Base-by-base conservation (phyloP, 257 asterid species). In the Phtheirospermum japonicum region DNA sequence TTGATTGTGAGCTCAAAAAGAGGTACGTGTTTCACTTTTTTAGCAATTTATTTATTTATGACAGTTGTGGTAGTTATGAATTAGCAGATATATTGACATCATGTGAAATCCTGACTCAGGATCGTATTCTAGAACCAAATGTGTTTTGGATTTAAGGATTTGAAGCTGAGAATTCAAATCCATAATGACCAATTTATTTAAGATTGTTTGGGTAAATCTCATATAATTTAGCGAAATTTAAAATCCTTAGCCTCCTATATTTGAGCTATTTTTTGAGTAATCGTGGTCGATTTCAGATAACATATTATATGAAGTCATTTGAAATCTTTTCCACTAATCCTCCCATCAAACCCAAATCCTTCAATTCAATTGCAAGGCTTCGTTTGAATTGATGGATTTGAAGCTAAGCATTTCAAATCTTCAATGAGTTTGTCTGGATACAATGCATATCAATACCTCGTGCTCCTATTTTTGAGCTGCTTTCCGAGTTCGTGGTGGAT, bases 21-120 rank as follows among this genome's bases (percentile, higher is more conserved):
- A 68, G 73, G 80, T 71, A 39, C 34, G 71, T 66, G 28, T 32
- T 18, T 42, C 4, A 58, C 26, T 48, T 65, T 65, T 17, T 10
- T 23, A 31, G 59, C 55, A 14, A 40, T 32, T 40, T 18, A n/a
- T 40, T 32, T 11, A 3, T 1, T 23, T 9, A 18, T 16, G 10
- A 11, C 12, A 1, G 19, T 12, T 12, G 23, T 50, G 57, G 18
- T 42, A n/a, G n/a, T n/a, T n/a, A n/a, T n/a, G n/a, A n/a, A n/a
- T n/a, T n/a, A n/a, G n/a, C n/a, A n/a, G n/a, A n/a, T n/a, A n/a
- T n/a, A n/a, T n/a, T 51, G 49, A 45, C 6, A 45, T 69, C 33
- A 7, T 18, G 8, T n/a, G 53, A 46, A 46, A 46, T 46, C 53
- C 8, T 46, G 53, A 46, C 16, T 7, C 9, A 16, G 52, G 52